Evolutionary conservation across 768 basidiomycete species (phyloP), one percentile per base, ranked within the genome.

Genomic region (Lanmaoa rubissima): DNA sequence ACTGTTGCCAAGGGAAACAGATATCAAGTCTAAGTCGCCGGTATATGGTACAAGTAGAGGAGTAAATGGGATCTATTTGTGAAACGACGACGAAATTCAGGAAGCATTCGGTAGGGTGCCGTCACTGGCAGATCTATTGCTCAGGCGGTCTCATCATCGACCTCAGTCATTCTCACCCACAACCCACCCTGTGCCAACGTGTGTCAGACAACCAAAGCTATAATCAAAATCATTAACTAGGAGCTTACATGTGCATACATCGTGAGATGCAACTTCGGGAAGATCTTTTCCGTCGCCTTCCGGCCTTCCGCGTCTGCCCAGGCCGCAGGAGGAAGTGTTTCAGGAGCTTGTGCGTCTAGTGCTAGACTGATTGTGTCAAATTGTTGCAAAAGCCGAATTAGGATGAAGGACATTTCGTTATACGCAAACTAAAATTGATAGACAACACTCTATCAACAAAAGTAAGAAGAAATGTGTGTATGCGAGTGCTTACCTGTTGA

Each of bases 361-460:
- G 78, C 80, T 12, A 86, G 73, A 5, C 70, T 66, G 42, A 87
- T 70, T 0, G 74, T 74, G 0, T 74, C 73, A 68, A 87, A 87
- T 40, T 72, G 74, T 64, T 88, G 86, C n/a, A 87, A 69, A 28
- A 88, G 74, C 4, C 83, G 78, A 53, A 88, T 77, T 49, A 87
- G 66, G 66, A 86, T 76, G 71, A 85, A 86, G 1, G 85, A 86
- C 69, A 83, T 64, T 59, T 82, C 82, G 57, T 82, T 81, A 61
- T 82, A 82, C 1, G 82, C 82, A 54, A 82, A 82, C 80, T 83
- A 38, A 28, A 12, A 16, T 16, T 0, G 34, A 21, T 9, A 39
- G 16, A 31, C 17, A 48, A 53, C 13, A 0, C 5, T 26, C 24
- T 28, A 17, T 42, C 21, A 51, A 53, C 26, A 41, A 10, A 24